Evolutionary conservation across 1,284 basidiomycete genomes (phyloP).

Genomic region (Leccinum pachyderme): DNA sequence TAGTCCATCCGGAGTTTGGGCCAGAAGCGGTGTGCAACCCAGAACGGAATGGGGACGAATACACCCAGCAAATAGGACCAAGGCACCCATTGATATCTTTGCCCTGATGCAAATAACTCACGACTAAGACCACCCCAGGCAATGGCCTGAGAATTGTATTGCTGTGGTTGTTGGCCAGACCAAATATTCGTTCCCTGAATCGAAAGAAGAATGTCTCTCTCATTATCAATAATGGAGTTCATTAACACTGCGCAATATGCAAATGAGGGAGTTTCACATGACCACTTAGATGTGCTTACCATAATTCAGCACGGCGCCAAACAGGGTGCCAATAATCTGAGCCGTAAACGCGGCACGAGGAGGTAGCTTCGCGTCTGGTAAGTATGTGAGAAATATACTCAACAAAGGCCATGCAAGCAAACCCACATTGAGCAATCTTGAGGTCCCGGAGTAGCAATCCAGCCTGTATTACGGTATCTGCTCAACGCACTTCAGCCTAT

Average conservation of each 20-base stretch:
- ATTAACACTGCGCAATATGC: slow-evolving; percentile 40
- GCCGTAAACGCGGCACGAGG: slow-evolving; percentile 62
- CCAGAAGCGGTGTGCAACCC: slow-evolving; percentile 45
- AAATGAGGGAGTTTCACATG: not conserved
- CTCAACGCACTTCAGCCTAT: slow-evolving; percentile 2
- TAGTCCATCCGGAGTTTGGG: slow-evolving; percentile 43
- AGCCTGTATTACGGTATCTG: slow-evolving; percentile 46
- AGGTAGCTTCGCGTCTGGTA: slow-evolving; percentile 55
- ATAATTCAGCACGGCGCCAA: slow-evolving; percentile 51
- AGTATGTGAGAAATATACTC: slow-evolving; percentile 1
- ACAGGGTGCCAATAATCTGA: slow-evolving; percentile 52
- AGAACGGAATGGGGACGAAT: slow-evolving; percentile 54
- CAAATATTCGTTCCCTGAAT: slow-evolving; percentile 55
- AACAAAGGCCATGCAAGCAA: not conserved
- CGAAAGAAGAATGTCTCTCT: slow-evolving; percentile 48
- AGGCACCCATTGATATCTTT: slow-evolving; percentile 59
- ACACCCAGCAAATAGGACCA: slow-evolving; percentile 55
- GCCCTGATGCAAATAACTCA: slow-evolving; percentile 49
- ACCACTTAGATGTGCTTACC: slow-evolving; percentile 29
- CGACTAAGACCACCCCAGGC: slow-evolving; percentile 65
- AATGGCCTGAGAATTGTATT: slow-evolving; percentile 61
- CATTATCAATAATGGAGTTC: slow-evolving; percentile 55
- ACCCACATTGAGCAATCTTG: slow-evolving; percentile 58
- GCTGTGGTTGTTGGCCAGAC: slow-evolving; percentile 57
- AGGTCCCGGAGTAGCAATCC: slow-evolving; percentile 48